Evolutionary conservation across 2,329 filamentous ascomycete species (phyloP).

Genomic region (Fusarium sp.): DNA sequence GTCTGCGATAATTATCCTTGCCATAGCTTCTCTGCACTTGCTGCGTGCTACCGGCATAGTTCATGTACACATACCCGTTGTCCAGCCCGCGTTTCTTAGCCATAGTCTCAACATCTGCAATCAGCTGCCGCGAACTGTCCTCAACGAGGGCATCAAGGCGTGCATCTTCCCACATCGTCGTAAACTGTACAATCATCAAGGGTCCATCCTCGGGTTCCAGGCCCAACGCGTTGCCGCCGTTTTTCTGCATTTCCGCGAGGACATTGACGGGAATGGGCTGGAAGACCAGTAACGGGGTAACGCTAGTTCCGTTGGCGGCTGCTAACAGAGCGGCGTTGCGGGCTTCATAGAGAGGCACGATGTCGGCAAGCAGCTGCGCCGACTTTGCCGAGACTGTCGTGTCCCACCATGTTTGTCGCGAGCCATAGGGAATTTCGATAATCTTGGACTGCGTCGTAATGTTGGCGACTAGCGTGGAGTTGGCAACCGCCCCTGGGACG

Average conservation of each 20-base stretch:
- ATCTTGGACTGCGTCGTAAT: constrained; percentile 43
- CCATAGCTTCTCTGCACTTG: constrained; percentile 24
- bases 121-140: constrained; percentile 6
- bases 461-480: constrained; percentile 44
- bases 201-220: constrained; percentile 8
- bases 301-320: constrained; percentile 17
- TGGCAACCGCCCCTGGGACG: constrained; percentile 38
- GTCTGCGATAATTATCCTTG: constrained; percentile 6
- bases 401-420: constrained; percentile 51
- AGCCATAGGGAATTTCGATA: constrained; percentile 46
- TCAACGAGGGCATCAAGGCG: constrained; percentile 6
- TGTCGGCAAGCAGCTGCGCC: constrained; percentile 46
- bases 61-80: constrained; percentile 29
- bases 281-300: constrained; percentile 49
- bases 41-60: constrained; percentile 28
- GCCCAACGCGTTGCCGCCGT: constrained; percentile 20
- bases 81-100: constrained; percentile 14
- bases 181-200: constrained; percentile 18
- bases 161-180: constrained; percentile 19
- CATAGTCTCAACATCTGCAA: constrained; percentile 1
- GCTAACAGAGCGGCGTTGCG: constrained; percentile 29
- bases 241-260: constrained; percentile 21
- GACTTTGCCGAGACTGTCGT: constrained; percentile 46
- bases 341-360: constrained; percentile 46
- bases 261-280: constrained; percentile 55